Evolutionary conservation across 331 rosid species (phyloP).

Genomic region (Rosa hybrid): DNA sequence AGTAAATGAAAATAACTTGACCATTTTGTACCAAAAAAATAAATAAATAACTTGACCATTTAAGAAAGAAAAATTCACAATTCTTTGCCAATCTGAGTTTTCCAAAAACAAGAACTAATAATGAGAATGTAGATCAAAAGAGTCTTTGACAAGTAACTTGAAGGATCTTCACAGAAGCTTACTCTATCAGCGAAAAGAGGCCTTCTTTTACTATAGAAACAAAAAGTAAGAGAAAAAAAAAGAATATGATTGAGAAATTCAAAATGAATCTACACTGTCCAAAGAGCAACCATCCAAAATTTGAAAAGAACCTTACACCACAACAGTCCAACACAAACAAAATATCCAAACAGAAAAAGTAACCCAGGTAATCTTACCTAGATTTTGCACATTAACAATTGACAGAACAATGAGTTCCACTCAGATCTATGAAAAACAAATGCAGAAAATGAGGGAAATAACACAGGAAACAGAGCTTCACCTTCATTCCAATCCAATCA

Average conservation of each 20-base stretch:
- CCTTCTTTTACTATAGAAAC: not conserved
- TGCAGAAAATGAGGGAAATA: not conserved
- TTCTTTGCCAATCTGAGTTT: not conserved
- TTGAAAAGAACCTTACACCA: not conserved
- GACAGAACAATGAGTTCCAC: conserved; percentile 10
- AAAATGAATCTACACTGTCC: conserved; percentile 13
- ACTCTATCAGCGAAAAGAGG: not conserved
- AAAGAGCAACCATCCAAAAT: conserved; percentile 21
- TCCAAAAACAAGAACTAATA: not conserved
- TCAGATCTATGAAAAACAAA: conserved; percentile 19
- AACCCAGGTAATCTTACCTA: conserved; percentile 22
- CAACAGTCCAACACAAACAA: conserved; percentile 12
- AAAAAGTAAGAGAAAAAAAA: not conserved
- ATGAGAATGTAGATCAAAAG: not conserved
- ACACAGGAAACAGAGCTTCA: not conserved
- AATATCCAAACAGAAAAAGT: not conserved
- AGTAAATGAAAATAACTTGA: not conserved
- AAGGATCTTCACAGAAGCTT: not conserved
- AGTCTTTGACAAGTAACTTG: not conserved
- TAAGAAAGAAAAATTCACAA: not conserved
- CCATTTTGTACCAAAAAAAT: not conserved
- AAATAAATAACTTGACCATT: not conserved
- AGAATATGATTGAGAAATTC: not conserved
- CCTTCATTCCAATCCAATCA: not conserved
- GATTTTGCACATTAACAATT: conserved; percentile 10